Conservation (phyloP, 2,329 filamentous ascomycete genomes). For the Fusarium napiforme region DNA sequence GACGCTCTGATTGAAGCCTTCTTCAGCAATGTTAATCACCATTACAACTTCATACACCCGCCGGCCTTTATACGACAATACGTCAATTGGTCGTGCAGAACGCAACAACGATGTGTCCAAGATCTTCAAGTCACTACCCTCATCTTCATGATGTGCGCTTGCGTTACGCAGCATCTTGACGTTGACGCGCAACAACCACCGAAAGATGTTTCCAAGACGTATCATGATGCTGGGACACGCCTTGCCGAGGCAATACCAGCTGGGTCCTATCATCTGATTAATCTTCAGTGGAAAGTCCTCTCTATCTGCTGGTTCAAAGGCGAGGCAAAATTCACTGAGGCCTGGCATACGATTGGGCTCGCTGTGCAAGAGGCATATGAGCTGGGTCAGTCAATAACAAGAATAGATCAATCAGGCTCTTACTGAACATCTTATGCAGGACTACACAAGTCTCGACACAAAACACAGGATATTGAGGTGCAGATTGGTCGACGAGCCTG, state of each 20-base stretch:
- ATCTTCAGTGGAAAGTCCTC: constrained; percentile 12
- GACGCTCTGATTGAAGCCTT: constrained; percentile 17
- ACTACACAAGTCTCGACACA: neutral
- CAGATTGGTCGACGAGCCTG: constrained; percentile 12
- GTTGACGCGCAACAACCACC: neutral
- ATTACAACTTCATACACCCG: constrained; percentile 16
- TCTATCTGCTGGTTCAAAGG: constrained; percentile 21
- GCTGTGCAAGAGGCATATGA: constrained; percentile 21
- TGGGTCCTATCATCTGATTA: neutral
- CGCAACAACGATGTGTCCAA: neutral
- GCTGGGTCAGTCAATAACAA: neutral
- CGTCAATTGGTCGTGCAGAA: neutral
- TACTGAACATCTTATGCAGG: neutral
- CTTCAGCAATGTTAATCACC: constrained; percentile 21
- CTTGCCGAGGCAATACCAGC: neutral
- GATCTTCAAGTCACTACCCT: constrained; percentile 12
- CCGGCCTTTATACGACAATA: constrained; percentile 9
- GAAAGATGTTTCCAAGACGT: neutral
- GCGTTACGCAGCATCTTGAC: constrained; percentile 4
- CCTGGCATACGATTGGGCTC: constrained; percentile 4
- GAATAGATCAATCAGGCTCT: rapidly evolving
- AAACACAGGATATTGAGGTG: neutral
- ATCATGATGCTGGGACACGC: neutral
- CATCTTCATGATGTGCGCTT: constrained; percentile 21
- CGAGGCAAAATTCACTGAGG: constrained; percentile 8